These are phyloP conservation scores for Mycena galopus DNA, from an alignment of 768 basidiomycete species.

Conservation along the genomic window DNA sequence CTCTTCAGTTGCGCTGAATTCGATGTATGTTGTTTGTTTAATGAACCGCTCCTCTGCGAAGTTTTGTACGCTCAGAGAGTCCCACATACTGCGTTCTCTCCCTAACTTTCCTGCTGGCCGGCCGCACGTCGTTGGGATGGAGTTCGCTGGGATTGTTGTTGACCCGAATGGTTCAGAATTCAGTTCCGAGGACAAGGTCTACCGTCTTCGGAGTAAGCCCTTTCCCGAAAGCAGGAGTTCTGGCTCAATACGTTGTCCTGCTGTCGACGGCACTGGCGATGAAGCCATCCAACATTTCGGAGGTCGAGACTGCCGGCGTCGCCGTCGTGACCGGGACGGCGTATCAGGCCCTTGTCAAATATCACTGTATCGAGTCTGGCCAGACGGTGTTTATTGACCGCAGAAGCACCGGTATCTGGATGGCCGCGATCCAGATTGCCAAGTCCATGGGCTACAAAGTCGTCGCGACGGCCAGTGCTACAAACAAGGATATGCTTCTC, in stretches of 20 bases:
- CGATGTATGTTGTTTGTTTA: constrained; percentile 58
- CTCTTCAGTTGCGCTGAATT: constrained; percentile 76
- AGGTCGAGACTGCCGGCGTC: too few species aligned
- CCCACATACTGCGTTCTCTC: constrained; percentile 65
- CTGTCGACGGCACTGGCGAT: too few species aligned
- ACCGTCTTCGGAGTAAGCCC: constrained; percentile 59
- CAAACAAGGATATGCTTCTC: constrained; percentile 71
- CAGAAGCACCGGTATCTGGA: constrained; percentile 76
- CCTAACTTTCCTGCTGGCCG: constrained; percentile 62
- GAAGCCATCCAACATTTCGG: too few species aligned
- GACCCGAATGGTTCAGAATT: too few species aligned
- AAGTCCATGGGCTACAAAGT: constrained; percentile 74
- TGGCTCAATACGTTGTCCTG: too few species aligned
- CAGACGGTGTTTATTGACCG: constrained; percentile 79
- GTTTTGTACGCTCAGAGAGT: constrained; percentile 66
- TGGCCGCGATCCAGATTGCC: constrained; percentile 80
- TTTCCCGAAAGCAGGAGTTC: constrained; percentile 61
- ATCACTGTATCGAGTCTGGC: constrained; percentile 63
- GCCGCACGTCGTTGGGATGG: constrained; percentile 70
- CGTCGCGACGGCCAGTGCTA: constrained; percentile 68
- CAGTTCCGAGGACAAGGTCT: constrained; percentile 75
- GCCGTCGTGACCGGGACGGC: constrained; percentile 68
- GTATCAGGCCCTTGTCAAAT: constrained; percentile 62
- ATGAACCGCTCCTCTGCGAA: not conserved
- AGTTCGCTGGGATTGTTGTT: constrained; percentile 74